phyloP scores from a whole-genome alignment of 75 land plant species.

The Pseudotsuga menziesii region DNA sequence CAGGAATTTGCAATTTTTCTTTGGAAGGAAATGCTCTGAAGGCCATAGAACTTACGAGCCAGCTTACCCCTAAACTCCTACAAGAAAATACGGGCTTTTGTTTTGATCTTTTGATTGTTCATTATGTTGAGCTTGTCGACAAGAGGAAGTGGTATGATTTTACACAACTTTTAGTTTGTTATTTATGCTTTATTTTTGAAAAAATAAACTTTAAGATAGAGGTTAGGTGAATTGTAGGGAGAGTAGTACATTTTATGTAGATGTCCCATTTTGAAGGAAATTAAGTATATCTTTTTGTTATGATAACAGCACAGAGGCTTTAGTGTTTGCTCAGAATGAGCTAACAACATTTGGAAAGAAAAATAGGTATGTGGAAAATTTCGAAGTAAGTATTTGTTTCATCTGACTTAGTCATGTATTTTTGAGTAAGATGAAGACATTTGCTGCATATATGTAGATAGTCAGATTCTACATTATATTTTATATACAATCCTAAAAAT shows the following conservation, averaged over 20 bases:
- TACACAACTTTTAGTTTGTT: slow-evolving; percentile 11
- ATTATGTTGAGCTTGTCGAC: slow-evolving; percentile 84
- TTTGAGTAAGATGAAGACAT: too few species aligned
- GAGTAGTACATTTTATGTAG: not conserved
- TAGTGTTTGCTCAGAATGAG: slow-evolving; percentile 87
- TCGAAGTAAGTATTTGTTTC: slow-evolving; percentile 58
- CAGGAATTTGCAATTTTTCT: slow-evolving; percentile 77
- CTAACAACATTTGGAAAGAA: slow-evolving; percentile 76
- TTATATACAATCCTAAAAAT: too few species aligned
- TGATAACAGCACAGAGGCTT: slow-evolving; percentile 80
- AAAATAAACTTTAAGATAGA: too few species aligned
- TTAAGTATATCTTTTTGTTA: slow-evolving; percentile 9
- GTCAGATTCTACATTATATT: too few species aligned
- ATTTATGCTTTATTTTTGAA: not conserved
- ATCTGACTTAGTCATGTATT: not conserved
- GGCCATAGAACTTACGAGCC: slow-evolving; percentile 88
- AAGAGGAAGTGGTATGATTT: slow-evolving; percentile 60
- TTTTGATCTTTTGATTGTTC: slow-evolving; percentile 93
- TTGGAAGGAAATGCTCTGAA: slow-evolving; percentile 77
- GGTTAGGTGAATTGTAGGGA: not conserved
- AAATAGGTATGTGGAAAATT: slow-evolving; percentile 65
- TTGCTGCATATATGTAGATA: too few species aligned
- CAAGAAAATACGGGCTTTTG: slow-evolving; percentile 73
- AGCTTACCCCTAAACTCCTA: slow-evolving; percentile 69
- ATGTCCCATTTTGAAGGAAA: not conserved